Conservation (phyloP, 129 eudicot species). For the Solidago caesia region DNA sequence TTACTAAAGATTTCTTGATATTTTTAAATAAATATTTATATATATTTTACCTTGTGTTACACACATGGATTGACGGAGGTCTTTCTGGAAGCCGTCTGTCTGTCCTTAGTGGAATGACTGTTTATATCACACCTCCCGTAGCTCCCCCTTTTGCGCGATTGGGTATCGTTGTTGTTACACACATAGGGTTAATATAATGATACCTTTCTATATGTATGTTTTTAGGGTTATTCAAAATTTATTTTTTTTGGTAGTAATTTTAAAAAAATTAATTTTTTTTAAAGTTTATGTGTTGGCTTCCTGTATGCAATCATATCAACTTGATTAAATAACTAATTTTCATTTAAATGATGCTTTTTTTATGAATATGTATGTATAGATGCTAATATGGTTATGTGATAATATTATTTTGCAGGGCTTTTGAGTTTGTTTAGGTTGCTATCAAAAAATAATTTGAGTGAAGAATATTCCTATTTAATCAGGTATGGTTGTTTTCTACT, state of each 20-base stretch:
- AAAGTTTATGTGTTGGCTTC: conserved; percentile 11
- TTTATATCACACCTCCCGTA: too few relatives aligned
- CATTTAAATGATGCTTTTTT: background rate
- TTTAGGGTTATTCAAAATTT: conserved; percentile 22
- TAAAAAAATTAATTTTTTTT: background rate
- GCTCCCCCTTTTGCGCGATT: too few relatives aligned
- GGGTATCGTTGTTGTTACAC: background rate
- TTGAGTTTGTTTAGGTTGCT: conserved; percentile 21
- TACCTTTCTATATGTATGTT: conserved; percentile 13
- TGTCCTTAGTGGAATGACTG: background rate
- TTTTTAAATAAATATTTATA: background rate
- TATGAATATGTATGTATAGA: background rate
- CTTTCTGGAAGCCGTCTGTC: too few relatives aligned
- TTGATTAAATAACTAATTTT: background rate
- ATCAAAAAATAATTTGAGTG: conserved; percentile 13
- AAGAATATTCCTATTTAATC: conserved; percentile 18
- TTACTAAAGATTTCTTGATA: conserved; percentile 16
- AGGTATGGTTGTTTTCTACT: conserved; percentile 13
- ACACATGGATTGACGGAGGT: background rate
- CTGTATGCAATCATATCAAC: conserved; percentile 13
- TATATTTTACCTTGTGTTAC: background rate
- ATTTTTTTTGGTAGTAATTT: conserved; percentile 11
- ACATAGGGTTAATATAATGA: conserved; percentile 28
- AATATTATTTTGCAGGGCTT: conserved; percentile 26
- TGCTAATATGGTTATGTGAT: conserved; percentile 24